Percentiles rank a stretch among this genome's conserved stretches.
phyloP scores from a whole-genome alignment of 768 basidiomycete genomes.

The Dendrothele bispora region DNA sequence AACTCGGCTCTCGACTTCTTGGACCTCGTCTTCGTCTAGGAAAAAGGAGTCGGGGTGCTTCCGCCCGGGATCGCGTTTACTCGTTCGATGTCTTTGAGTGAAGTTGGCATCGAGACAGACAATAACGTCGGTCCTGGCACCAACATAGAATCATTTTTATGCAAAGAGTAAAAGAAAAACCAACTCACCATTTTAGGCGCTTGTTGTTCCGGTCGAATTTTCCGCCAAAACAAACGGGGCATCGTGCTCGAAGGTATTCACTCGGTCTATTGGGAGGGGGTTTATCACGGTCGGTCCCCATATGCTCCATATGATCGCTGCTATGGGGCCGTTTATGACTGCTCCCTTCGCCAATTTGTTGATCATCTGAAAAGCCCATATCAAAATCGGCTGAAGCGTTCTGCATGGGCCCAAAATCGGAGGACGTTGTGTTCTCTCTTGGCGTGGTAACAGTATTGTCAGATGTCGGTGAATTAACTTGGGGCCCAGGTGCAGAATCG shows the following conservation, averaged over 20 bases:
- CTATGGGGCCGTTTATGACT: too few species aligned
- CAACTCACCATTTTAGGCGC: too few species aligned
- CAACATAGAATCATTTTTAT: not conserved
- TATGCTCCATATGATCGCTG: conserved; percentile 2
- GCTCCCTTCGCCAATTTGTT: not conserved
- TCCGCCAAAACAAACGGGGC: conserved; percentile 29
- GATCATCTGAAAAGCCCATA: not conserved
- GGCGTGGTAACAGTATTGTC: too few species aligned
- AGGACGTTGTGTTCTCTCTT: too few species aligned
- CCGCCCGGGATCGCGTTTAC: conserved; percentile 14
- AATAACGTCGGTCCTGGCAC: conserved; percentile 21
- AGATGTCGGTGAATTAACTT: too few species aligned
- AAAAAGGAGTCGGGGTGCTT: conserved; percentile 21
- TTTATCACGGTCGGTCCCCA: not conserved
- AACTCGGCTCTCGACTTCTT: conserved; percentile 18
- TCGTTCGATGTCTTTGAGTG: conserved; percentile 27
- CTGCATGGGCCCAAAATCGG: not conserved
- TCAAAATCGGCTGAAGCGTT: too few species aligned
- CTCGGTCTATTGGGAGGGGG: conserved; percentile 13
- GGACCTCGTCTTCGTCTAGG: conserved; percentile 16
- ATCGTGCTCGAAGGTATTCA: conserved; percentile 19
- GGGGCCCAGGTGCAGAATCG: too few species aligned
- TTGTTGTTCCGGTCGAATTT: conserved; percentile 7
- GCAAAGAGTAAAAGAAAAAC: too few species aligned
- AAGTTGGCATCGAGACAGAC: conserved; percentile 35